Base-by-base conservation (phyloP, 2,329 filamentous ascomycete species). In the Ophiostoma angusticollis region DNA sequence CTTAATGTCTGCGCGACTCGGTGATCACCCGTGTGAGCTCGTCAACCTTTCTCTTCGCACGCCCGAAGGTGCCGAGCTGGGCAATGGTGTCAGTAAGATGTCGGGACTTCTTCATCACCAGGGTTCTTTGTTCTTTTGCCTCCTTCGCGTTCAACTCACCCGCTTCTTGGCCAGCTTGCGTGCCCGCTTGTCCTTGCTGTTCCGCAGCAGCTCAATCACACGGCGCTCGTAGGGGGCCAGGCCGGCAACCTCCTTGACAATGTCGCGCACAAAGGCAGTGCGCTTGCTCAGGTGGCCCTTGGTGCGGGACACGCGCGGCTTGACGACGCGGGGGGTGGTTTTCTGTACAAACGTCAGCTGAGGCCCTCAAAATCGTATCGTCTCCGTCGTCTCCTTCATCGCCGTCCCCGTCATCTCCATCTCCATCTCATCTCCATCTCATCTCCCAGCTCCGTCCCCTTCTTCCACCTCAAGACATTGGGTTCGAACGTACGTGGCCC, bases 91-190 rank as follows among this genome's bases (percentile, higher is more conserved):
- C 34, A 28, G 37, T 24, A 22, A 5, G n/a, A 12, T 8, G 21
- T 27, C 9, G 18, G 11, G n/a, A n/a, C n/a, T n/a, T n/a, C n/a
- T n/a, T n/a, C n/a, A n/a, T n/a, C n/a, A n/a, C n/a, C n/a, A n/a
- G n/a, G n/a, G n/a, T n/a, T n/a, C n/a, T n/a, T n/a, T n/a, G n/a
- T n/a, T n/a, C n/a, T n/a, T n/a, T n/a, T n/a, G n/a, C n/a, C n/a
- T n/a, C n/a, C n/a, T n/a, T n/a, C n/a, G n/a, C n/a, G n/a, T n/a
- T n/a, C n/a, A n/a, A 76, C 81, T 54, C 77, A 89, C 83, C 68
- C 89, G 80, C 84, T 93, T 95, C 87, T 96, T 96, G 60, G 89
- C 89, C 61, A 95, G 84, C 81, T 95, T 95, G 58, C 89, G 79
- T 60, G 89, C 89, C 69, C 89, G 85, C 84, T 96, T 96, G 72